These are phyloP conservation scores for Lizonia empirigonia DNA, from an alignment of 2,329 filamentous ascomycete species.

Conservation along the genomic window DNA sequence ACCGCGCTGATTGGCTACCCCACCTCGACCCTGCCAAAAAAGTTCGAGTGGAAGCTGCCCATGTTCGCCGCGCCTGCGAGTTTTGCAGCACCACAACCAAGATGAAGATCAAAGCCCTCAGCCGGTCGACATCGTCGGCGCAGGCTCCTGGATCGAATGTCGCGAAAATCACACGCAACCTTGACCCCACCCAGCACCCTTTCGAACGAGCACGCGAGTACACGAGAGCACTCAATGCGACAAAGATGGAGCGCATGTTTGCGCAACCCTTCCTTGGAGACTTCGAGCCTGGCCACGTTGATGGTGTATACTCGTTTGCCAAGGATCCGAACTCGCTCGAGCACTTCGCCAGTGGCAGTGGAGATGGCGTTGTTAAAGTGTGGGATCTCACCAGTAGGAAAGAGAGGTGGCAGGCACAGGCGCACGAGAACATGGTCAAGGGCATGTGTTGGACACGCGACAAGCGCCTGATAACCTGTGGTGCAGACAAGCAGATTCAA, in stretches of 20 bases:
- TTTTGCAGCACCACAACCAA: constrained; percentile 27
- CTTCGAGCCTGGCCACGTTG: constrained; percentile 87
- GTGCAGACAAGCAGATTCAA: constrained; percentile 84
- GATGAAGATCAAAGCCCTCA: constrained; percentile 63
- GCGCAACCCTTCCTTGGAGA: constrained; percentile 82
- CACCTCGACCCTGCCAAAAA: constrained; percentile 19
- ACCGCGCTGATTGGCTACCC: constrained; percentile 23
- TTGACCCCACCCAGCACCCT: constrained; percentile 85
- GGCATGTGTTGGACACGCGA: constrained; percentile 88
- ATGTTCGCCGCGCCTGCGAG: constrained; percentile 10
- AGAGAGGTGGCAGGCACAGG: constrained; percentile 77
- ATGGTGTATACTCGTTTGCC: constrained; percentile 66
- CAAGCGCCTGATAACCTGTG: constrained; percentile 83
- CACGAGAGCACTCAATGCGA: constrained; percentile 77
- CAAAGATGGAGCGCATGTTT: constrained; percentile 94
- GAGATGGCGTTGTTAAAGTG: constrained; percentile 92
- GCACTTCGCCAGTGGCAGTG: constrained; percentile 49
- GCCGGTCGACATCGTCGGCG: constrained; percentile 66
- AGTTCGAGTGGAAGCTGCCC: constrained; percentile 8
- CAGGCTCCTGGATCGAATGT: constrained; percentile 71
- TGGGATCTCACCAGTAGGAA: constrained; percentile 79
- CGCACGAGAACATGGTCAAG: constrained; percentile 94
- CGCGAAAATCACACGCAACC: constrained; percentile 68
- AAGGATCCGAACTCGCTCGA: constrained; percentile 56
- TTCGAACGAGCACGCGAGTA: constrained; percentile 92